A percentile compares a stretch with the other conserved stretches of the same genome.
These are phyloP conservation scores for Periglandula ipomoeae DNA, from an alignment of 2,329 filamentous ascomycete genomes.

Conservation along the genomic window DNA sequence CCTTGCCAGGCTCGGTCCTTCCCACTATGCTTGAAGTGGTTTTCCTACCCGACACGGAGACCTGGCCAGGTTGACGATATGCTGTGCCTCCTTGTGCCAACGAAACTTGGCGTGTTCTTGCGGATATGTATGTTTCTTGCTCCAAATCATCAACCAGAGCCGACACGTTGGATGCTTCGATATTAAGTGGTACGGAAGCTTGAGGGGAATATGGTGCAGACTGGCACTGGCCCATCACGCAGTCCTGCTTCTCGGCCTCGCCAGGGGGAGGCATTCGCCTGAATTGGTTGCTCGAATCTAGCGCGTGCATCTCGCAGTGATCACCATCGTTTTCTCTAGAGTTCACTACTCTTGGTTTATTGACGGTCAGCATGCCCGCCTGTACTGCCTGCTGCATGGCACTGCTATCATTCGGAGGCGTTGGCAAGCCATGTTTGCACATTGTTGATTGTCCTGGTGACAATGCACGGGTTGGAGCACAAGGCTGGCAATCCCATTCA, in stretches of 20 bases:
- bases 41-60: background rate
- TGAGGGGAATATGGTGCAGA: too few species aligned
- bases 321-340: too few species aligned
- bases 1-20: too few species aligned
- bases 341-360: background rate
- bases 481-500: background rate
- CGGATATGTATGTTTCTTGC: conserved; percentile 2
- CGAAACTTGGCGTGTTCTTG: background rate
- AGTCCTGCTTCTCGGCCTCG: too few species aligned
- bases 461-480: background rate
- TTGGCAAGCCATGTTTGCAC: background rate
- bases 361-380: background rate
- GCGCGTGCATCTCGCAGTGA: too few species aligned
- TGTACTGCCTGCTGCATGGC: background rate
- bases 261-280: too few species aligned
- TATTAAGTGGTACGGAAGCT: too few species aligned
- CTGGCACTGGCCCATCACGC: too few species aligned
- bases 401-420: background rate
- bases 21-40: background rate
- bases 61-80: background rate
- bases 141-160: background rate
- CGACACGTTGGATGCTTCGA: too few species aligned
- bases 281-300: too few species aligned
- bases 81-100: background rate
- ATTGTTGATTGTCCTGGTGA: background rate